Evolutionary conservation across 345 rosid genomes (phyloP).

Genomic region (Citrus sinensis): DNA sequence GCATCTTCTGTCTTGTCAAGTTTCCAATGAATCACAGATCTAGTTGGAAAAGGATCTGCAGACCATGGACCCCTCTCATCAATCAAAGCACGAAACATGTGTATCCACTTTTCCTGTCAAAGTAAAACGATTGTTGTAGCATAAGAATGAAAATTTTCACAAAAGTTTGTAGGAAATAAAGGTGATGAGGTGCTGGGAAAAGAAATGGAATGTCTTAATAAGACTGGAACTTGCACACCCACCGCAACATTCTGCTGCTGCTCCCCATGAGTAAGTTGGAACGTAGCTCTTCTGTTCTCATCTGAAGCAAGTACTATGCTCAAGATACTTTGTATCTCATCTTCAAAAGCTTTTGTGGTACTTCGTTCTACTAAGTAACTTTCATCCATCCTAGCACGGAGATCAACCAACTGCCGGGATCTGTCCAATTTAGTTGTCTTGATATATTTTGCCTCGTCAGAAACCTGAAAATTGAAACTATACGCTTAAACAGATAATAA

Average conservation of each 20-base stretch:
- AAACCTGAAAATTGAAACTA: slow-evolving; percentile 38
- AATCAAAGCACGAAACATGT: slow-evolving; percentile 84
- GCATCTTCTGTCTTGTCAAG: slow-evolving; percentile 96
- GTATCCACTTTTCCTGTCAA: slow-evolving; percentile 87
- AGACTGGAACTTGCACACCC: slow-evolving; percentile 20
- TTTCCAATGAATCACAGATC: slow-evolving; percentile 72
- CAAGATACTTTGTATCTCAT: slow-evolving; percentile 63
- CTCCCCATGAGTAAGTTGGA: slow-evolving; percentile 73
- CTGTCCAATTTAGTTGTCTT: slow-evolving; percentile 66
- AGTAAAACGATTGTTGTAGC: slow-evolving; percentile 2
- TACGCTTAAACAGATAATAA: neutral
- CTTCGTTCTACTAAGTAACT: slow-evolving; percentile 46
- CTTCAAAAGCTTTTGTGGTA: slow-evolving; percentile 67
- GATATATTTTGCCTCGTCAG: slow-evolving; percentile 79
- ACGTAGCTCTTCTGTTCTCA: slow-evolving; percentile 68
- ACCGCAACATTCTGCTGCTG: slow-evolving; percentile 86
- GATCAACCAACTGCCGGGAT: slow-evolving; percentile 59
- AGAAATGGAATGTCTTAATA: neutral
- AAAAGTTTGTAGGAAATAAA: neutral
- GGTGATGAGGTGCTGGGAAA: neutral
- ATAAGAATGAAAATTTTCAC: slow-evolving; percentile 1
- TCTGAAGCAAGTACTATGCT: slow-evolving; percentile 67
- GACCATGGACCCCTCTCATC: slow-evolving; percentile 99
- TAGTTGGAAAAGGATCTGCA: slow-evolving; percentile 88
- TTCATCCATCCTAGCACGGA: slow-evolving; percentile 58